A percentile compares a stretch with the other conserved stretches of the same genome.
These are phyloP conservation scores for Lactarius vividus DNA, from an alignment of 768 basidiomycete genomes.

Conservation along the genomic window DNA sequence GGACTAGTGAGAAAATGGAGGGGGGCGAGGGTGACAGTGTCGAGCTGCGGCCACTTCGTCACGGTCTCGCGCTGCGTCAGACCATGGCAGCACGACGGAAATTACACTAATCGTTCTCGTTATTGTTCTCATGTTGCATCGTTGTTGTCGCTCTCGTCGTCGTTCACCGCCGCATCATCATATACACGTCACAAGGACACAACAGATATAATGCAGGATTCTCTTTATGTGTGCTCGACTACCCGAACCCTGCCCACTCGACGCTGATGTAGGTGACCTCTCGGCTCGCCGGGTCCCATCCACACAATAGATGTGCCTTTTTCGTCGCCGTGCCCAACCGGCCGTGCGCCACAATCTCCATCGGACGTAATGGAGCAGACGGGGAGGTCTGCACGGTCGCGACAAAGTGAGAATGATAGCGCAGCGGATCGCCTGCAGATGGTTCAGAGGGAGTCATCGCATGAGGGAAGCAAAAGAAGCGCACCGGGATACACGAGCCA, in stretches of 20 bases:
- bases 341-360: slow-evolving; percentile 96
- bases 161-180: background rate
- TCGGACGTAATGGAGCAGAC: slow-evolving; percentile 60
- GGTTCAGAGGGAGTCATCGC: too few relatives aligned
- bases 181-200: background rate
- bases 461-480: slow-evolving; percentile 31
- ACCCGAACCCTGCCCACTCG: slow-evolving; percentile 92
- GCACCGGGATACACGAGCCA: slow-evolving; percentile 94
- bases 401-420: slow-evolving; percentile 96
- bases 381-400: slow-evolving; percentile 76
- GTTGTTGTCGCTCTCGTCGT: background rate
- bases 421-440: slow-evolving; percentile 76
- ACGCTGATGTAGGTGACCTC: slow-evolving; percentile 73
- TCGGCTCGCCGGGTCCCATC: slow-evolving; percentile 73
- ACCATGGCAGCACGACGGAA: slow-evolving; percentile 16
- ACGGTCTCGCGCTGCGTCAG: slow-evolving; percentile 15
- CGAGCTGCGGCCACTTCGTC: slow-evolving; percentile 26
- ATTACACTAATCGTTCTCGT: slow-evolving; percentile 15
- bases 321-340: slow-evolving; percentile 95
- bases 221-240: slow-evolving; percentile 20
- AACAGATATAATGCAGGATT: background rate
- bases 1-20: slow-evolving; percentile 58
- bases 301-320: slow-evolving; percentile 89
- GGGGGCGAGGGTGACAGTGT: slow-evolving; percentile 48
- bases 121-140: background rate